These are phyloP conservation scores for Fusarium xylarioides DNA, from an alignment of 2,329 filamentous ascomycete species.

Conservation along the genomic window DNA sequence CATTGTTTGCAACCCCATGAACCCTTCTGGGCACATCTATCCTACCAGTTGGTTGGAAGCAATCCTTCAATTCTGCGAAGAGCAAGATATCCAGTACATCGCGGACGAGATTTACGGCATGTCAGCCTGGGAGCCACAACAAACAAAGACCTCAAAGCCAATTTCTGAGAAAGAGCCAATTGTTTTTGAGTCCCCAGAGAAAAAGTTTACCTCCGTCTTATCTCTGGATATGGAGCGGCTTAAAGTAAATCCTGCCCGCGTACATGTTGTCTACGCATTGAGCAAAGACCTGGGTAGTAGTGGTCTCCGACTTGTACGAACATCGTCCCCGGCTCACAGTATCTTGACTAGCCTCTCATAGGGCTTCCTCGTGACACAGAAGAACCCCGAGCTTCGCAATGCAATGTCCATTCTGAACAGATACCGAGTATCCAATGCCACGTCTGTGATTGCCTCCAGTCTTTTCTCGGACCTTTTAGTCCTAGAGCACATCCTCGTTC, in stretches of 20 bases:
- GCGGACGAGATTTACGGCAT: neutral
- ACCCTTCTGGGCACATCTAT: neutral
- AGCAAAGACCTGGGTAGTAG: neutral
- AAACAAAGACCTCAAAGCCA: neutral
- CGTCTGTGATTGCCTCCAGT: neutral
- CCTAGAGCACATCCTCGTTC: neutral
- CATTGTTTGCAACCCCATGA: neutral
- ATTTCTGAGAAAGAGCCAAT: neutral
- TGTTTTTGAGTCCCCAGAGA: neutral
- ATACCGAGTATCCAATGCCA: neutral
- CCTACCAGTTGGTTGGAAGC: neutral
- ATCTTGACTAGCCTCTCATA: neutral
- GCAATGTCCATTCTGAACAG: neutral
- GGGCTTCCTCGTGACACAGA: neutral
- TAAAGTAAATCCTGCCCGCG: neutral
- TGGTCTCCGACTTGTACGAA: neutral
- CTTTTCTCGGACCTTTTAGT: neutral
- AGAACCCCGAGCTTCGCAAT: neutral
- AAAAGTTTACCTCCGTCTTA: neutral
- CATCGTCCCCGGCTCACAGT: neutral
- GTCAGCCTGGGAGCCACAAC: neutral
- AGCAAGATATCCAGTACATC: neutral
- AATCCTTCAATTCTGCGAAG: neutral
- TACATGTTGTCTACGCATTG: neutral
- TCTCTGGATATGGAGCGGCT: neutral